Evolutionary conservation across 345 rosid genomes (phyloP).

Genomic region (Brassica cretica): DNA sequence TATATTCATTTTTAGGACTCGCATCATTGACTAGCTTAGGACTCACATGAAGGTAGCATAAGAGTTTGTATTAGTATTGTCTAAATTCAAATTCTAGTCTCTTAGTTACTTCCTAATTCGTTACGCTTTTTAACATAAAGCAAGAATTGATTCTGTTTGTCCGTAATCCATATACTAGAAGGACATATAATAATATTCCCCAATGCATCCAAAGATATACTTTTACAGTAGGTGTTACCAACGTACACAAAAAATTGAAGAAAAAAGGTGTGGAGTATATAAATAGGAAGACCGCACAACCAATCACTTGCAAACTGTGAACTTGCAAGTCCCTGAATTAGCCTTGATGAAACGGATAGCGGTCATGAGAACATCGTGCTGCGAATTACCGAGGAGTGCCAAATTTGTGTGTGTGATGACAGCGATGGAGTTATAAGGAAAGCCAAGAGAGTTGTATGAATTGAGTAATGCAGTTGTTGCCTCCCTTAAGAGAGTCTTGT

Average conservation of each 20-base stretch:
- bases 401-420: constrained; percentile 55
- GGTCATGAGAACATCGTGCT: constrained; percentile 50
- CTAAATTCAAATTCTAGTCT: not conserved
- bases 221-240: constrained; percentile 24
- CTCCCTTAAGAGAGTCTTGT: constrained; percentile 78
- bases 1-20: not conserved
- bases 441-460: constrained; percentile 67
- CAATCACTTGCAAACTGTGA: constrained; percentile 61
- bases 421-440: constrained; percentile 50
- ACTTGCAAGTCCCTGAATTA: constrained; percentile 73
- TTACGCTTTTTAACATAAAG: not conserved
- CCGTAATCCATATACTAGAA: not conserved
- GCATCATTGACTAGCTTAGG: not conserved
- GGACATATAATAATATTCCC: not conserved
- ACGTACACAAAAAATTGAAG: constrained; percentile 5
- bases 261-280: not conserved
- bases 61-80: not conserved
- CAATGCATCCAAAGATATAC: constrained; percentile 22
- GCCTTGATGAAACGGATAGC: constrained; percentile 71
- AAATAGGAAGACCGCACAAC: not conserved
- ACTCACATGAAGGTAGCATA: not conserved
- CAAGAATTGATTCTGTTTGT: not conserved
- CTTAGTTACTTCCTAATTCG: not conserved
- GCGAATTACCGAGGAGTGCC: constrained; percentile 65
- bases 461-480: constrained; percentile 80